Percentiles rank a stretch among this genome's conserved stretches.
phyloP scores from a whole-genome alignment of 257 asterid species.

The Scutellaria minor region DNA sequence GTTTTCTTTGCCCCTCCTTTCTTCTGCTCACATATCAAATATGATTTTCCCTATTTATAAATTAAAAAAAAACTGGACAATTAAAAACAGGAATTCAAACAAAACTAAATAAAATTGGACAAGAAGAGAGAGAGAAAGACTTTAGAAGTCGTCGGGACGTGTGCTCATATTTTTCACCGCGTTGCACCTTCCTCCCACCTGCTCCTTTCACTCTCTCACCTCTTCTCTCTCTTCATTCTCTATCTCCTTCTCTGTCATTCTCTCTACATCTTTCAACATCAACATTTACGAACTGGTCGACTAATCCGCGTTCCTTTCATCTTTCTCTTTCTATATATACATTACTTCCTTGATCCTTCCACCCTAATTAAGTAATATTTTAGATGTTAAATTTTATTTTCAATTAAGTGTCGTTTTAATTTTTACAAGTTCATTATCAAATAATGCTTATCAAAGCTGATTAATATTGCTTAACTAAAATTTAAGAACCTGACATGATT shows the following conservation, averaged over 20 bases:
- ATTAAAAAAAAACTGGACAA: neutral
- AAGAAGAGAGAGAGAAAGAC: slow-evolving; percentile 24
- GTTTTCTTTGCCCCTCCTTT: too few species aligned
- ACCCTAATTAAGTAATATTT: too few species aligned
- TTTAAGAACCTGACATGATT: too few species aligned
- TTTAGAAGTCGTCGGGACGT: slow-evolving; percentile 36
- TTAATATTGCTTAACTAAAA: too few species aligned
- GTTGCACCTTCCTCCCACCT: slow-evolving; percentile 47
- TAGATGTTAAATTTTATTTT: too few species aligned
- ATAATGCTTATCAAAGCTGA: too few species aligned
- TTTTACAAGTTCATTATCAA: too few species aligned
- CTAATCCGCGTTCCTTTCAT: slow-evolving; percentile 38
- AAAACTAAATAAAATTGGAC: too few species aligned
- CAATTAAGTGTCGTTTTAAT: too few species aligned
- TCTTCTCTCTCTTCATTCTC: neutral
- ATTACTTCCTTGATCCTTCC: too few species aligned
- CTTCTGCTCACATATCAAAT: too few species aligned
- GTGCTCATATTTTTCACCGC: slow-evolving; percentile 33
- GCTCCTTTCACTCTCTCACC: neutral
- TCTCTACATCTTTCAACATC: slow-evolving; percentile 36
- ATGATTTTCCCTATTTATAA: too few species aligned
- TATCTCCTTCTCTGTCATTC: neutral
- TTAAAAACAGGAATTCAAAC: neutral
- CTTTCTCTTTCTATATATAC: neutral
- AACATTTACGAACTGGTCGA: slow-evolving; percentile 31